These are phyloP conservation scores for Salmacisia buchloeana DNA, from an alignment of 1,284 basidiomycete genomes.

Conservation along the genomic window DNA sequence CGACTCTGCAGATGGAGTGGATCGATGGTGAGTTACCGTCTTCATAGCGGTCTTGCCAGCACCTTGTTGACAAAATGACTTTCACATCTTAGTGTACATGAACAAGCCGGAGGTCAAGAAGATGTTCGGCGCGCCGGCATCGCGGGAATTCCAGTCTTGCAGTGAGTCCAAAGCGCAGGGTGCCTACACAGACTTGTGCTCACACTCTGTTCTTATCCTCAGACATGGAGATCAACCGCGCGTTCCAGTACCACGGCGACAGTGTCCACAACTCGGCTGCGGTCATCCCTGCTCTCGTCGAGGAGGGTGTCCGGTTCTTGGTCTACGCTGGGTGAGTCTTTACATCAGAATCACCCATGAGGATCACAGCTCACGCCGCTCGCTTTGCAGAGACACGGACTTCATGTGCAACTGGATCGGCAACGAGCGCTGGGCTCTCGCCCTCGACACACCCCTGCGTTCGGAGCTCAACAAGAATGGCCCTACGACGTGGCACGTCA, in stretches of 20 bases:
- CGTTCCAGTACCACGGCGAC: constrained; percentile 69
- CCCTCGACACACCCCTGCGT: constrained; percentile 34
- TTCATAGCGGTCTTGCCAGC: constrained; percentile 50
- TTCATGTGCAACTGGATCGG: constrained; percentile 56
- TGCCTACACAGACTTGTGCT: not conserved
- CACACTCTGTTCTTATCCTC: not conserved
- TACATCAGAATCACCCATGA: not conserved
- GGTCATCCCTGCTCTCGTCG: constrained; percentile 68
- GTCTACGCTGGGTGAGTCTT: constrained; percentile 63
- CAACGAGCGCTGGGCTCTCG: constrained; percentile 42
- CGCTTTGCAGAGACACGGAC: constrained; percentile 62
- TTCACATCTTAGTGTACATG: constrained; percentile 39
- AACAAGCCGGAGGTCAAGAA: constrained; percentile 61
- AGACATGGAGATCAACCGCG: constrained; percentile 59
- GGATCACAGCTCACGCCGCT: not conserved
- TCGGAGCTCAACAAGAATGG: constrained; percentile 38
- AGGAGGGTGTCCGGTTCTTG: constrained; percentile 68
- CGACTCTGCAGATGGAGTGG: constrained; percentile 68
- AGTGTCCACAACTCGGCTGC: constrained; percentile 69
- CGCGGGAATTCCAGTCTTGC: constrained; percentile 62
- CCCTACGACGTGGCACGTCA: constrained; percentile 22
- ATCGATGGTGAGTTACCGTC: constrained; percentile 73
- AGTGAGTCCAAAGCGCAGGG: constrained; percentile 50
- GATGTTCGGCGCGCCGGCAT: constrained; percentile 64
- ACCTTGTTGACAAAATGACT: not conserved